These are phyloP conservation scores for Urochloa ruziziensis DNA, from an alignment of 176 grass and related monocot genomes.

Conservation along the genomic window DNA sequence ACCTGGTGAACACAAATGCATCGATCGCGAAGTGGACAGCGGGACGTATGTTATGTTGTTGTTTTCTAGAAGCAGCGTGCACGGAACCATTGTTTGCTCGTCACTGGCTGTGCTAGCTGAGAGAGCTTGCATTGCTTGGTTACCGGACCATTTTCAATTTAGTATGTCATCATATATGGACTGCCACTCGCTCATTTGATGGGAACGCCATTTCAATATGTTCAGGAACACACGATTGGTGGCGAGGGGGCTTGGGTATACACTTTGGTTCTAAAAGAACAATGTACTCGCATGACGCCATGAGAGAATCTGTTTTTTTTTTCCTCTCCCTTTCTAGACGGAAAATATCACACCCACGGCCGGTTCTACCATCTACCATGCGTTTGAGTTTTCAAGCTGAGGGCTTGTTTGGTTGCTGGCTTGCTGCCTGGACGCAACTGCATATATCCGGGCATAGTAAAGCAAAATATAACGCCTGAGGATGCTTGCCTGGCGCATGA, in stretches of 20 bases:
- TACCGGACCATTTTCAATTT: neutral
- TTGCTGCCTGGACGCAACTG: too few relatives aligned
- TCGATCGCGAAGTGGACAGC: neutral
- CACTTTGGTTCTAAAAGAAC: neutral
- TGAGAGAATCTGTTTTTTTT: neutral
- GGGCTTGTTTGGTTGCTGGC: too few relatives aligned
- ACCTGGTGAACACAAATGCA: neutral
- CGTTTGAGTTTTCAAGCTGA: too few relatives aligned
- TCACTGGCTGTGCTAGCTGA: neutral
- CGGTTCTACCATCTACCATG: too few relatives aligned
- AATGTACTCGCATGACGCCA: neutral
- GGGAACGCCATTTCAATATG: neutral
- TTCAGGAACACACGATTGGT: neutral
- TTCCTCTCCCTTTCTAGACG: neutral
- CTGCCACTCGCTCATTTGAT: neutral
- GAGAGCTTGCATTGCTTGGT: neutral
- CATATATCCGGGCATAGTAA: too few relatives aligned
- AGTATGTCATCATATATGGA: neutral
- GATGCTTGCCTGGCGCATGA: too few relatives aligned
- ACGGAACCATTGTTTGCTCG: slow-evolving; percentile 12
- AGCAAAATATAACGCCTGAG: too few relatives aligned
- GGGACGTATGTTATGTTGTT: neutral
- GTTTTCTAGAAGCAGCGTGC: slow-evolving; percentile 12
- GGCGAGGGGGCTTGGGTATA: neutral
- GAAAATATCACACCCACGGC: too few relatives aligned